These are phyloP conservation scores for Mycena albidolilacea DNA, from an alignment of 768 basidiomycete genomes.

Conservation along the genomic window DNA sequence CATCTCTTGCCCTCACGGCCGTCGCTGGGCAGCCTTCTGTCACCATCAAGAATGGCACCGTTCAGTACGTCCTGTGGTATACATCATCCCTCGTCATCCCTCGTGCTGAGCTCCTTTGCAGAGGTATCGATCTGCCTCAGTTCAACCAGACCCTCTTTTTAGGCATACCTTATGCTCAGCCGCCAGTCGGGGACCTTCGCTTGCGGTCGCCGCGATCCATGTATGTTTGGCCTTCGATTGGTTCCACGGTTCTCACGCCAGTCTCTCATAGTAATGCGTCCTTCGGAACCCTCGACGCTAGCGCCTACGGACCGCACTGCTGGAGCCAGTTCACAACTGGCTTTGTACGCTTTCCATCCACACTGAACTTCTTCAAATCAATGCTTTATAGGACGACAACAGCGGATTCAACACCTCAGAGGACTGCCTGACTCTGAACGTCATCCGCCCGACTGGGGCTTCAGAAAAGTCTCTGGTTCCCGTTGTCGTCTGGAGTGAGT, in stretches of 20 bases:
- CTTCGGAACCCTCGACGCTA: constrained; percentile 45
- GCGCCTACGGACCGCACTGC: constrained; percentile 38
- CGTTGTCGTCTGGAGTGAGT: constrained; percentile 48
- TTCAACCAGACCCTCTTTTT: constrained; percentile 51
- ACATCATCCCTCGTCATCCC: not conserved
- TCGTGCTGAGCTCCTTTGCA: not conserved
- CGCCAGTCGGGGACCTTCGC: constrained; percentile 52
- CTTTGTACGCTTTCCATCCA: constrained; percentile 19
- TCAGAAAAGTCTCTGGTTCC: constrained; percentile 47
- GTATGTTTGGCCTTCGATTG: constrained; percentile 36
- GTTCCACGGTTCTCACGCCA: constrained; percentile 39
- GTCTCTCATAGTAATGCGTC: constrained; percentile 47
- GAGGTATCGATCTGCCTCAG: constrained; percentile 38
- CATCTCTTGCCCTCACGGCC: constrained; percentile 17
- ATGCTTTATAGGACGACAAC: constrained; percentile 29
- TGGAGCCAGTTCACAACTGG: constrained; percentile 37
- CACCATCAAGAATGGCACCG: constrained; percentile 38
- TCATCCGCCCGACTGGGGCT: constrained; percentile 48
- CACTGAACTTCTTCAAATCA: not conserved
- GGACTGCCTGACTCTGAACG: constrained; percentile 53
- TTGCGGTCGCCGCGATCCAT: constrained; percentile 50
- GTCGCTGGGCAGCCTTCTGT: constrained; percentile 35
- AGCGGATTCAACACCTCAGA: constrained; percentile 34
- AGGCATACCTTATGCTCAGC: constrained; percentile 53
- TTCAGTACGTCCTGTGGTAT: constrained; percentile 10